These are phyloP conservation scores for Harringtonia lauricola DNA, from an alignment of 2,329 filamentous ascomycete species.

Conservation along the genomic window DNA sequence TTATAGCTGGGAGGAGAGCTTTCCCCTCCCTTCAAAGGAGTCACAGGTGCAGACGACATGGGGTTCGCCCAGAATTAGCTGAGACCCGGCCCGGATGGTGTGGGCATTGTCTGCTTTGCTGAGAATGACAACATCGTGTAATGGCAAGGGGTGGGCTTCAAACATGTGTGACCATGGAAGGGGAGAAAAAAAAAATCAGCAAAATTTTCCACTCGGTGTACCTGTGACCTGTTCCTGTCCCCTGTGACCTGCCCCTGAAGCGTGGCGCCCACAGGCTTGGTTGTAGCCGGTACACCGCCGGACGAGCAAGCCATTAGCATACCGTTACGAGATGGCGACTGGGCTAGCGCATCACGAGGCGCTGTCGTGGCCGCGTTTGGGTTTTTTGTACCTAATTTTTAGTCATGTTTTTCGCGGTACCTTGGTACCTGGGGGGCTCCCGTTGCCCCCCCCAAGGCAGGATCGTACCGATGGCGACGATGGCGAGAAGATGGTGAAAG, in stretches of 20 bases:
- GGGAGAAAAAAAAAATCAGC: conserved; percentile 2
- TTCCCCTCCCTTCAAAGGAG: too few species aligned
- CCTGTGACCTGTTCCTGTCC: background rate
- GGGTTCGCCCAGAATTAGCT: conserved; percentile 1
- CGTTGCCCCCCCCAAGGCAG: background rate
- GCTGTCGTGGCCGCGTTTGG: conserved; percentile 4
- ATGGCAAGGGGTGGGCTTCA: background rate
- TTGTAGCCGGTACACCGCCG: conserved; percentile 1
- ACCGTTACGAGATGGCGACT: conserved; percentile 16
- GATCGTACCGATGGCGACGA: background rate
- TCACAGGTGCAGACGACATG: background rate
- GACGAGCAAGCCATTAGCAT: conserved; percentile 11
- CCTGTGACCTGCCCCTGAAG: too few species aligned
- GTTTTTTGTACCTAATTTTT: conserved; percentile 20
- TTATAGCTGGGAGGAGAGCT: background rate
- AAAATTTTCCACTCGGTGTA: background rate
- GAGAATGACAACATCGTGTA: background rate
- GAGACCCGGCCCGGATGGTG: conserved; percentile 5
- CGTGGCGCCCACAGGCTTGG: background rate
- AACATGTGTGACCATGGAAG: background rate
- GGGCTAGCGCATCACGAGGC: conserved; percentile 13
- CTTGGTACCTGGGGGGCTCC: background rate
- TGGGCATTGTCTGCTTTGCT: background rate
- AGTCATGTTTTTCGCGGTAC: conserved; percentile 14
- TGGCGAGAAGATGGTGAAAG: background rate